phyloP scores from a whole-genome alignment of 345 rosid species.

The Gossypium herbaceum region DNA sequence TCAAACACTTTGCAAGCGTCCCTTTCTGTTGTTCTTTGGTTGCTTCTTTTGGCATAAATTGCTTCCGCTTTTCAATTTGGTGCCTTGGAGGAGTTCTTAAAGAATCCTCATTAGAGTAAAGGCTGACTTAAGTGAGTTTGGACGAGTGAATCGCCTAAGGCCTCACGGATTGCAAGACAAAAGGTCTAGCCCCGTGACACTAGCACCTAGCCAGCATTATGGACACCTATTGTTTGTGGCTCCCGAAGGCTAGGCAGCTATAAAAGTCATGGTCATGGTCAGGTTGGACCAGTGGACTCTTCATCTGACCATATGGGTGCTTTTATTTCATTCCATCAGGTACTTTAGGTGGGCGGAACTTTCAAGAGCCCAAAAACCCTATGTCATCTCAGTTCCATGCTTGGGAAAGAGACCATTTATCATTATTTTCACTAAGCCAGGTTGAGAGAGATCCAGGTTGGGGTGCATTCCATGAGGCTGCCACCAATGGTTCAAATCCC shows the following conservation, averaged over 20 bases:
- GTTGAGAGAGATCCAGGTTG: constrained; percentile 63
- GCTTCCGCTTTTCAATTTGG: no score
- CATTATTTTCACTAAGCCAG: constrained; percentile 47
- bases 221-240: constrained; percentile 43
- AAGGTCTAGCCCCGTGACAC: no score
- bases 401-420: constrained; percentile 77
- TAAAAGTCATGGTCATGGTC: constrained; percentile 41
- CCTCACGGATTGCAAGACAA: no score
- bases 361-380: constrained; percentile 44
- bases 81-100: no score
- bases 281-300: constrained; percentile 52
- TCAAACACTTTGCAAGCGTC: no score
- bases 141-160: no score
- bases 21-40: no score
- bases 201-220: constrained; percentile 39
- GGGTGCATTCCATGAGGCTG: constrained; percentile 55
- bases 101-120: no score
- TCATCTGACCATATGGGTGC: constrained; percentile 63
- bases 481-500: constrained; percentile 38
- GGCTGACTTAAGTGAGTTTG: no score
- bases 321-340: constrained; percentile 59
- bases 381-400: constrained; percentile 39
- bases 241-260: constrained; percentile 43
- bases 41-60: no score
- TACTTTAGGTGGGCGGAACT: constrained; percentile 40